A percentile compares a stretch with the other conserved stretches of the same genome.
Conservation (phyloP, 225 moss, liverwort and hornwort species). For the Polytrichum commune region DNA sequence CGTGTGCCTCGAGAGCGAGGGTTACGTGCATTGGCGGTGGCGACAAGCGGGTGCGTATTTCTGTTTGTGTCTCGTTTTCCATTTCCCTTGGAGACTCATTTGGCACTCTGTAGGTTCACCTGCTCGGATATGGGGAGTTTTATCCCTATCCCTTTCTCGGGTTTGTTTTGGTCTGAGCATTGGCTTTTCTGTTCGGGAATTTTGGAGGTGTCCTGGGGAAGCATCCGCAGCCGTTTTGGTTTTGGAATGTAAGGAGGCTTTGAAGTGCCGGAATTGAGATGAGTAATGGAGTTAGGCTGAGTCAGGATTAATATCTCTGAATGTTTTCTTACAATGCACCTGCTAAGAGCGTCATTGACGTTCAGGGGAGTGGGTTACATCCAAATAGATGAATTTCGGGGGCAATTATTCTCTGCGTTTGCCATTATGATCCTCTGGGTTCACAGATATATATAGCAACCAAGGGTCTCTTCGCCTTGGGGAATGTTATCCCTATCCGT, state of each 20-base stretch:
- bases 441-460: too few species aligned
- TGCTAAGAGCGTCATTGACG: background rate
- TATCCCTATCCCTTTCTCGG: background rate
- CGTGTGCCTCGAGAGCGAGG: constrained; percentile 32
- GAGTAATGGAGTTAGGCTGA: too few species aligned
- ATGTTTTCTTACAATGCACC: background rate
- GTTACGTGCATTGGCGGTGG: constrained; percentile 36
- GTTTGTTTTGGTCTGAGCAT: background rate
- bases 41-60: constrained; percentile 42
- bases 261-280: too few species aligned
- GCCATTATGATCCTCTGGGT: too few species aligned
- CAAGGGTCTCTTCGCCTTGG: too few species aligned
- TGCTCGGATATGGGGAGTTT: background rate
- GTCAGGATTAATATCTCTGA: too few species aligned
- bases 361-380: background rate
- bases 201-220: background rate
- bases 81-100: background rate
- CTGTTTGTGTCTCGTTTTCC: too few species aligned
- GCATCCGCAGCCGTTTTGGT: background rate
- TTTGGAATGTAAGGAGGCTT: background rate
- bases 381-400: background rate
- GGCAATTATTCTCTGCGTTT: too few species aligned
- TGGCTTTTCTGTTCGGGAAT: background rate
- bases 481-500: too few species aligned
- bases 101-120: background rate